Evolutionary conservation across 345 rosid species (phyloP).

Genomic region (Turnera subulata): DNA sequence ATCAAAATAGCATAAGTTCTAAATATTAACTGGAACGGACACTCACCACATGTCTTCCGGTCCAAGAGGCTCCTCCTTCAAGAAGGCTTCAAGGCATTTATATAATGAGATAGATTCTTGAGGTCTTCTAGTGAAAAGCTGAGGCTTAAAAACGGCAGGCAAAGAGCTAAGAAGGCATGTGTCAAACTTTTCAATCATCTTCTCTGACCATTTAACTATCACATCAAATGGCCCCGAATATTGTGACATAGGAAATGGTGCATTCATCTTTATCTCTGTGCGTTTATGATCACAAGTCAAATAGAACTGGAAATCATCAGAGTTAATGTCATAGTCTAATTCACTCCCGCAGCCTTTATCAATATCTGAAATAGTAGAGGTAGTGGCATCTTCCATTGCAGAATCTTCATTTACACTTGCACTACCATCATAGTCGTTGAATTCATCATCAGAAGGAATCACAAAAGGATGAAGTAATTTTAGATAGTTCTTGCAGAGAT

Average conservation of each 20-base stretch:
- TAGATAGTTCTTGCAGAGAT: slow-evolving; percentile 16
- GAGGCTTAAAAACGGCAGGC: slow-evolving; percentile 19
- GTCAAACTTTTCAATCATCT: slow-evolving; percentile 21
- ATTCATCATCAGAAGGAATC: slow-evolving; percentile 16
- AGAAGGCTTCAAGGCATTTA: slow-evolving; percentile 26
- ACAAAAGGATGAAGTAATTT: slow-evolving; percentile 19
- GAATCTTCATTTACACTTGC: slow-evolving; percentile 28
- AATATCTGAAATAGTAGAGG: slow-evolving; percentile 21
- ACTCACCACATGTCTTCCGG: slow-evolving; percentile 33
- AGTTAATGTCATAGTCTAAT: slow-evolving; percentile 24
- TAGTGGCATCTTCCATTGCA: slow-evolving; percentile 31
- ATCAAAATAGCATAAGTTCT: neutral
- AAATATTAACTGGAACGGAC: neutral
- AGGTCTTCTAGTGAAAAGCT: slow-evolving; percentile 11
- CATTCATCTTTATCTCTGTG: slow-evolving; percentile 17
- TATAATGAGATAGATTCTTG: slow-evolving; percentile 24
- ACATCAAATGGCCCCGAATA: neutral
- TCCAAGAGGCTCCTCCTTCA: slow-evolving; percentile 29
- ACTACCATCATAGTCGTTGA: slow-evolving; percentile 30
- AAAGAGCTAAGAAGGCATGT: slow-evolving; percentile 15
- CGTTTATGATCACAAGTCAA: neutral
- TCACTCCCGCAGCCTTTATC: slow-evolving; percentile 27
- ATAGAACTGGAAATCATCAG: slow-evolving; percentile 38
- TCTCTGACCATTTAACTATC: slow-evolving; percentile 14
- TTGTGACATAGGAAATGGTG: slow-evolving; percentile 2